These are phyloP conservation scores for Sporothrix humicola DNA, from an alignment of 2,329 filamentous ascomycete genomes.

Conservation along the genomic window DNA sequence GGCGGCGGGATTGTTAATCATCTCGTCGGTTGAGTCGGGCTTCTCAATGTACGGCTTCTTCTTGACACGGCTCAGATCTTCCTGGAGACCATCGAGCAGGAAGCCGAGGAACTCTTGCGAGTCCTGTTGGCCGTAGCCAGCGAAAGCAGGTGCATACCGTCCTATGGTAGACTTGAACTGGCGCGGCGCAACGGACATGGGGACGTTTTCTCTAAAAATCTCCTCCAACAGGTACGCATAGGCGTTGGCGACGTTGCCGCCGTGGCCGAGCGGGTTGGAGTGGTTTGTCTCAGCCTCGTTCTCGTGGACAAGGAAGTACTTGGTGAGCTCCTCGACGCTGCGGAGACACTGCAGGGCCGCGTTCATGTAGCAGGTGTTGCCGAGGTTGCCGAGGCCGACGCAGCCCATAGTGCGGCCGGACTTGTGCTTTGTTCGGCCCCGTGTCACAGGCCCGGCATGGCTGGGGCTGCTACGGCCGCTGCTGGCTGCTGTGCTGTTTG, in stretches of 20 bases:
- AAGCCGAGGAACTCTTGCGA: slow-evolving; percentile 97
- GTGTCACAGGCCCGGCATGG: slow-evolving; percentile 65
- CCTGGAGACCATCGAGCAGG: slow-evolving; percentile 89
- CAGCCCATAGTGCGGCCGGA: slow-evolving; percentile 74
- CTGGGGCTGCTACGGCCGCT: slow-evolving; percentile 74
- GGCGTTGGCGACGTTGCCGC: slow-evolving; percentile 82
- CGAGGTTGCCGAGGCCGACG: slow-evolving; percentile 85
- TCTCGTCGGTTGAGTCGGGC: slow-evolving; percentile 95
- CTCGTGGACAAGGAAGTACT: slow-evolving; percentile 81
- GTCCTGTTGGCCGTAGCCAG: slow-evolving; percentile 94
- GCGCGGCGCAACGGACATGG: slow-evolving; percentile 74
- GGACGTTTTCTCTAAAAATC: slow-evolving; percentile 73
- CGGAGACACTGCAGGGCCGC: slow-evolving; percentile 93
- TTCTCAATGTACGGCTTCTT: slow-evolving; percentile 98
- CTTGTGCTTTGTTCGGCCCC: slow-evolving; percentile 72
- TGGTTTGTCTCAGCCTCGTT: slow-evolving; percentile 83
- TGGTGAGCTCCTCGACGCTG: slow-evolving; percentile 89
- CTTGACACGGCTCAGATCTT: slow-evolving; percentile 90
- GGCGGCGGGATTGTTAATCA: slow-evolving; percentile 79
- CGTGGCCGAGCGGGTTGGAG: slow-evolving; percentile 82
- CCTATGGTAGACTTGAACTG: slow-evolving; percentile 85
- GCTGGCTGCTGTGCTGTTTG: slow-evolving; percentile 48
- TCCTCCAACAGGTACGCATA: slow-evolving; percentile 78
- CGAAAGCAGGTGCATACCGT: slow-evolving; percentile 81
- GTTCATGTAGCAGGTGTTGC: slow-evolving; percentile 99